Base-by-base conservation (phyloP, 192 early-diverging fungal genomes). In the Backusella liffmaniae region DNA sequence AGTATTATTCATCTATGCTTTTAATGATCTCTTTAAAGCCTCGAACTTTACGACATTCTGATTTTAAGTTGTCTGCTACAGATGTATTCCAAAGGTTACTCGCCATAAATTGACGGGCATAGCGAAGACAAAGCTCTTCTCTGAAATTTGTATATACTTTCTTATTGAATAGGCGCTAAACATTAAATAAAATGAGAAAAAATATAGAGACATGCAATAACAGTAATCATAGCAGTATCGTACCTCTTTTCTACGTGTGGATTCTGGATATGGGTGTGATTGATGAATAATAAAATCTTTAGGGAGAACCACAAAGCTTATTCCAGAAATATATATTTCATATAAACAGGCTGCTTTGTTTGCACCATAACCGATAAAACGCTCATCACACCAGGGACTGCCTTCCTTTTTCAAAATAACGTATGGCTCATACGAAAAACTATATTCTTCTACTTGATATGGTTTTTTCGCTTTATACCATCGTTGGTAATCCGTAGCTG, bases 341-440 rank as follows among this genome's bases (percentile, higher is more conserved):
- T 83, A 87, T 37, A 87, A 67, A 41, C 86, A 87, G 35, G 86
- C 86, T 29, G 83, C 84, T 66, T 88, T 88, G 76, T 88, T 88
- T 36, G 83, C 84, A 49, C 86, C 86, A 71, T 88, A 88, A 0
- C 86, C 86, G 35, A 88, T 81, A 34, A 88, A 88, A 4, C 86
- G 83, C 53, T 86, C 85, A 66, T 84, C 85, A 46, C 85, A 88
- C 84, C 86, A 87, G 0, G 86, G 76, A 10, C 82, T 77, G 0
- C 76, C 83, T 42, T 89, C 76, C 42, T 84, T 83, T 23, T 77
- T 83, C 34, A 84, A 70, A 44, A 89, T 81, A 18, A 84, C 79
- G 74, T 89, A 89, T 26, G 88, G 88, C 66, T 89, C 88, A 77
- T 88, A 89, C 18, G 81, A 81, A 76, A 67, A 81, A 44, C 83